These are phyloP conservation scores for Moniliella sp. DNA, from an alignment of 1,284 basidiomycete genomes.

Conservation along the genomic window DNA sequence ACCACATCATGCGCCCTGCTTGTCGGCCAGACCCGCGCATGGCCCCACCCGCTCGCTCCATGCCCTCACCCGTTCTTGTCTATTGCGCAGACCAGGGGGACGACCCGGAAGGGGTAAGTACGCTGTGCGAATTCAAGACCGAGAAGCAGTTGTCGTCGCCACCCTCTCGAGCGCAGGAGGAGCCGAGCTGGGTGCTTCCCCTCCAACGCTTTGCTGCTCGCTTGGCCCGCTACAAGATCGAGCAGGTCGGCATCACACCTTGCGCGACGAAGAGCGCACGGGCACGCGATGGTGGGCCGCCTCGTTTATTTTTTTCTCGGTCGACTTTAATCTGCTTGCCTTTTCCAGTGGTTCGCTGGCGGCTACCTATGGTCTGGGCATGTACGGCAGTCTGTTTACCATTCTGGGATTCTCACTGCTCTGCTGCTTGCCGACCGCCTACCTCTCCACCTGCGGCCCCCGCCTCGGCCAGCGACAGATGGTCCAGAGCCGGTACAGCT, in stretches of 20 bases:
- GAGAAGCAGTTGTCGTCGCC: no score
- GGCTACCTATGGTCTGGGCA: conserved; percentile 41
- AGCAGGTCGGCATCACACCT: conserved; percentile 11
- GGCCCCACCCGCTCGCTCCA: no score
- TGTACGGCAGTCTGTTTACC: conserved; percentile 35
- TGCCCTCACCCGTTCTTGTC: no score
- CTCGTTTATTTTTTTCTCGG: conserved; percentile 21
- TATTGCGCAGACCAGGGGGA: no score
- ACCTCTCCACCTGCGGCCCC: conserved; percentile 39
- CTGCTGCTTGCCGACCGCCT: conserved; percentile 23
- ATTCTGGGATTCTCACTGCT: conserved; percentile 34
- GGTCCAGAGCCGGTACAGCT: conserved; percentile 40
- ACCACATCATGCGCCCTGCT: no score
- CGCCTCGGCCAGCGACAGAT: conserved; percentile 46
- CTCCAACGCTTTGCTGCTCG: not conserved
- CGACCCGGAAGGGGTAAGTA: no score
- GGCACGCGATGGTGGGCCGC: conserved; percentile 37
- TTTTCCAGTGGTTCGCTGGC: conserved; percentile 45
- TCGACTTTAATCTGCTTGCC: conserved; percentile 32
- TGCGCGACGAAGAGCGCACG: conserved; percentile 6
- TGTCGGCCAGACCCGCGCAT: no score
- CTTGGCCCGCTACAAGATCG: conserved; percentile 4
- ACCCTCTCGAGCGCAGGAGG: no score
- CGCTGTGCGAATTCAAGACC: no score
- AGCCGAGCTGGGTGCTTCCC: no score